Conservation (phyloP, 768 basidiomycete genomes). For the Naematelia encephala region DNA sequence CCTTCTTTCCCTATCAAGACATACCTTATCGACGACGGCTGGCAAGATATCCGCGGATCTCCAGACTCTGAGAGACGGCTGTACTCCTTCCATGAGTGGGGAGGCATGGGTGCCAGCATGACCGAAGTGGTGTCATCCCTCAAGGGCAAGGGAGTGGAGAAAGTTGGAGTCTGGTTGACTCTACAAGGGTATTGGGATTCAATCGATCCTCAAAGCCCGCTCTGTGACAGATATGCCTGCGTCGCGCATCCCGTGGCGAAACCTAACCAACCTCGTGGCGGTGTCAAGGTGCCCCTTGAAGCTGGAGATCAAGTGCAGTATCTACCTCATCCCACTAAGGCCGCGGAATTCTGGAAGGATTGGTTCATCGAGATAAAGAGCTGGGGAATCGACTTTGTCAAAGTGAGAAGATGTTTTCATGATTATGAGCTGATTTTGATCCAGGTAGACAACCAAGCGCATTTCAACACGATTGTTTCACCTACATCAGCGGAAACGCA, state of each 20-base stretch:
- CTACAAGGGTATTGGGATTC: conserved; percentile 37
- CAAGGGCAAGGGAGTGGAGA: conserved; percentile 16
- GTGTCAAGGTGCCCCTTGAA: conserved; percentile 13
- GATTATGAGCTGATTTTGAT: neutral
- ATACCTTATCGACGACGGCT: conserved; percentile 44
- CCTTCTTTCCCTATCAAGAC: conserved; percentile 27
- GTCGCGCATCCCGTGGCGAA: conserved; percentile 9
- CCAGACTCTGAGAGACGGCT: conserved; percentile 5
- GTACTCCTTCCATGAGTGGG: conserved; percentile 16
- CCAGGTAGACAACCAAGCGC: conserved; percentile 43
- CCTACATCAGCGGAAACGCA: conserved; percentile 10
- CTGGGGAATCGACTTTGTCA: conserved; percentile 34
- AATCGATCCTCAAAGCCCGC: conserved; percentile 24
- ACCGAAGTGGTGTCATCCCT: conserved; percentile 15
- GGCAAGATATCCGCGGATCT: conserved; percentile 26
- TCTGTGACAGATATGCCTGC: conserved; percentile 25
- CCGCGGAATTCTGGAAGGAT: conserved; percentile 36
- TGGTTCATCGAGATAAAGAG: conserved; percentile 26
- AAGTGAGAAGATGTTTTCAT: conserved; percentile 12
- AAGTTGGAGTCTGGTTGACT: conserved; percentile 42
- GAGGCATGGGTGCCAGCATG: conserved; percentile 22
- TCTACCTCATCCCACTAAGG: conserved; percentile 28
- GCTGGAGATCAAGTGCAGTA: conserved; percentile 14
- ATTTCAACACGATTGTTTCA: conserved; percentile 12
- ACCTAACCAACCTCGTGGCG: conserved; percentile 16